Percentiles rank a stretch among this genome's conserved stretches.
Conservation (phyloP, 2,329 filamentous ascomycete species). For the Pleoardoris graminearum region DNA sequence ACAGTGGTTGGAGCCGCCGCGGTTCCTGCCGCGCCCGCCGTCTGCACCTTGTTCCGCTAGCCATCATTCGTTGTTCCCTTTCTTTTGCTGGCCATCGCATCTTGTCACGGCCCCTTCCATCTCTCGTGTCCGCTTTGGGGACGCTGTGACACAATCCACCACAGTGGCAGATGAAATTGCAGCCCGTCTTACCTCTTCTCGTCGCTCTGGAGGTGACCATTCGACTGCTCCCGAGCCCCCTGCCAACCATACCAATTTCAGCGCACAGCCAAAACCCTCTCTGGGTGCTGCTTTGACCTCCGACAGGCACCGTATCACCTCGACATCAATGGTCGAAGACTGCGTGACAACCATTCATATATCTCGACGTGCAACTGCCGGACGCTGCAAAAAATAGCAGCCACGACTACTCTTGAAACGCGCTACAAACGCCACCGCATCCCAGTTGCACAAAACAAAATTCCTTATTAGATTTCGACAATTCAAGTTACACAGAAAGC, state of each 20-base stretch:
- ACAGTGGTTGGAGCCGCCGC: background rate
- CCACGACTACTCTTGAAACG: conserved; percentile 3
- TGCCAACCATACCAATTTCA: background rate
- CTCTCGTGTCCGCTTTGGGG: background rate
- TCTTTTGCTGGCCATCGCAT: background rate
- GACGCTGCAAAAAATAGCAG: conserved; percentile 5
- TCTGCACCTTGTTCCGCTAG: background rate
- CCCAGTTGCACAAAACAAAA: background rate
- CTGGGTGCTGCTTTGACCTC: background rate
- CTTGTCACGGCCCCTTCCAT: background rate
- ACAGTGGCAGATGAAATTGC: conserved; percentile 1
- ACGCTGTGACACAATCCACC: background rate
- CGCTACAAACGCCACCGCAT: conserved; percentile 1
- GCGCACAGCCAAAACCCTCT: background rate
- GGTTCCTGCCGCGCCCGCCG: background rate
- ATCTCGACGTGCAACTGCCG: background rate
- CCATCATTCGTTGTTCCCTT: background rate
- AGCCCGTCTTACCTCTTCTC: conserved; percentile 2
- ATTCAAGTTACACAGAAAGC: background rate
- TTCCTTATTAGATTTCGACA: too few species aligned
- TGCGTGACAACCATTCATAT: background rate
- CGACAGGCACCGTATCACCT: conserved; percentile 5
- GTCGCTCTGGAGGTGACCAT: background rate
- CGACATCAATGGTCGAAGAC: background rate
- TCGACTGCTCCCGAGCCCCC: background rate